Evolutionary conservation across 2,329 filamentous ascomycete genomes (phyloP), one percentile per base, ranked within the genome.

Genomic region (Pseudocercospora macadamiae): DNA sequence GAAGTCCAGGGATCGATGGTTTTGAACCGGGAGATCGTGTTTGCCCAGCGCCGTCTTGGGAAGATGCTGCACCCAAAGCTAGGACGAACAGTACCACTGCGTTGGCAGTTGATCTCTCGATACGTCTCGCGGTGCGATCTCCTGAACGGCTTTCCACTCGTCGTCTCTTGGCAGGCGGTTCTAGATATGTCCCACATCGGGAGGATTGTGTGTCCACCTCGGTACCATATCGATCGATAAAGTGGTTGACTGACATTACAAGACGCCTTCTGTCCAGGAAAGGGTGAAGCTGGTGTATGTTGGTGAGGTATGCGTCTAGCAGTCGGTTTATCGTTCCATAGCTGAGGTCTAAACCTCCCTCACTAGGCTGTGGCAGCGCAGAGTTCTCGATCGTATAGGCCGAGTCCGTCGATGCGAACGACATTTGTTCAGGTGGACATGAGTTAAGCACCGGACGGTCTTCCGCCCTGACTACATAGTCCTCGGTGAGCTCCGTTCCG

Each of bases 31-130:
- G 19, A 18, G 6, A 18, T 10, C 9, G n/a, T 21, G n/a, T 9
- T n/a, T 18, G 37, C 9, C n/a, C n/a, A 14, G n/a, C 4, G 16
- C 18, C 19, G 18, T 21, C 3, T 18, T n/a, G 37, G 18, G n/a
- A 18, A 18, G 37, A 42, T 16, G 37, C 37, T 42, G 90, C 91
- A 10, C 93, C 93, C 4, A 97, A 77, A 0, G 92, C 93, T 54
- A 96, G 80, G 1, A 96, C 85, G 4, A 93, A 80, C 1, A 97
- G 80, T 0, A 96, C 84, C 37, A 96, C 81, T 0, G 91, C 91
- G 64, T 54, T 95, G 52, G 86, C 83, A 14, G 93, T 85, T 4
- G 87, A 89, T 53, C 87, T 80, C 64, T 81, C 82, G 2, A 84
- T 57, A 4, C 34, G 30, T 42, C 23, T 16, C 19, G 14, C 10